These are phyloP conservation scores for Luffa aegyptiaca DNA, from an alignment of 306 rosid species.

Conservation along the genomic window DNA sequence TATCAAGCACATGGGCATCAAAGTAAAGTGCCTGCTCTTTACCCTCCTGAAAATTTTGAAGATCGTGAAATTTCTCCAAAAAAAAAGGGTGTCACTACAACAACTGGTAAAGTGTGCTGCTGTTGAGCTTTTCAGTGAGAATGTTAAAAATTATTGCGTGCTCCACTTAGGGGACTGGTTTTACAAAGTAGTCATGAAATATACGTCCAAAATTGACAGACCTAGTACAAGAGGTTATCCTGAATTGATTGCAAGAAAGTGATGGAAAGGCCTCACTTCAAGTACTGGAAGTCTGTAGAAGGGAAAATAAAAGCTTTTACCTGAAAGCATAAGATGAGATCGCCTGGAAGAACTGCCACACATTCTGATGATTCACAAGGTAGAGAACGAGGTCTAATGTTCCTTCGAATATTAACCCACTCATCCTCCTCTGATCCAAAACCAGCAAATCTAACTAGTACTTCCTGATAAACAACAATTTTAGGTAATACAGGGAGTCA, in stretches of 20 bases:
- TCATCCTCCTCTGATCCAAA: conserved; percentile 97
- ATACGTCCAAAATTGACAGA: neutral
- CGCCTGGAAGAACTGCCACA: conserved; percentile 94
- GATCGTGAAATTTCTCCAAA: conserved; percentile 5
- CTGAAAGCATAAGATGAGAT: conserved; percentile 96
- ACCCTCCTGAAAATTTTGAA: conserved; percentile 59
- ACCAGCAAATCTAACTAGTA: conserved; percentile 80
- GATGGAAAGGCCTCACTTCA: neutral
- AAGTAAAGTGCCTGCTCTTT: conserved; percentile 98
- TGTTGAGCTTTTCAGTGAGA: neutral
- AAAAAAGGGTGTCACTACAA: neutral
- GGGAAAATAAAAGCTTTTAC: conserved; percentile 26
- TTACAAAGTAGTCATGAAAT: neutral
- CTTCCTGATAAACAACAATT: conserved; percentile 42
- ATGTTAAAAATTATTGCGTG: neutral
- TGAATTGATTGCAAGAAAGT: neutral
- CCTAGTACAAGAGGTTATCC: neutral
- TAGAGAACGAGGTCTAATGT: conserved; percentile 86
- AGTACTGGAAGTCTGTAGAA: neutral
- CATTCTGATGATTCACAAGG: conserved; percentile 99
- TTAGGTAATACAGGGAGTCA: neutral
- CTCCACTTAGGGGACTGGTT: neutral
- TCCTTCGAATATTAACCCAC: conserved; percentile 75
- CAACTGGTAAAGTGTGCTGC: neutral
- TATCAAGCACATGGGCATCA: conserved; percentile 97